A percentile compares a stretch with the other conserved stretches of the same genome.
phyloP scores from a whole-genome alignment of 768 basidiomycete species.

The Tylopilus subfusipes region DNA sequence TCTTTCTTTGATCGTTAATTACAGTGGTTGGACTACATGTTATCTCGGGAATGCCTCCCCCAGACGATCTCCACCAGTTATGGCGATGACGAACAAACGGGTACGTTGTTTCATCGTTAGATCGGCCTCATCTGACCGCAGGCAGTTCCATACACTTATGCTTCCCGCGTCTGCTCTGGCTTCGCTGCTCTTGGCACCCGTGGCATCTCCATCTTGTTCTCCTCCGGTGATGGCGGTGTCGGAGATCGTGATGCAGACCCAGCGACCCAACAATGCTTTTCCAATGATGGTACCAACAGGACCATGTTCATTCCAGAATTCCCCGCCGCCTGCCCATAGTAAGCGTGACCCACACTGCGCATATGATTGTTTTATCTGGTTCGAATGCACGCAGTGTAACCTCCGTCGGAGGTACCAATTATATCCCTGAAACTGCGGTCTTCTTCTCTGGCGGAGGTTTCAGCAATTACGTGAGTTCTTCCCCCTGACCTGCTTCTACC shows the following conservation, averaged over 20 bases:
- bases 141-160: slow-evolving; percentile 55
- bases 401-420: slow-evolving; percentile 61
- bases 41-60: slow-evolving; percentile 44
- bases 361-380: not conserved
- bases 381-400: slow-evolving; percentile 49
- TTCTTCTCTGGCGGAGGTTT: slow-evolving; percentile 73
- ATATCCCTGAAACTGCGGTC: slow-evolving; percentile 57
- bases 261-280: slow-evolving; percentile 49
- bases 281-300: slow-evolving; percentile 57
- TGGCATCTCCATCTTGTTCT: slow-evolving; percentile 61
- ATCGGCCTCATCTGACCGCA: not conserved
- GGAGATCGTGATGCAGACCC: slow-evolving; percentile 59
- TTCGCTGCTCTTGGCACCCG: slow-evolving; percentile 67
- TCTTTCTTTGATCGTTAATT: slow-evolving; percentile 3
- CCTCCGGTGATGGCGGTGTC: slow-evolving; percentile 72
- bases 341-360: slow-evolving; percentile 3
- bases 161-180: slow-evolving; percentile 51
- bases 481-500: not conserved
- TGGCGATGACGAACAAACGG: slow-evolving; percentile 68
- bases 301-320: slow-evolving; percentile 57
- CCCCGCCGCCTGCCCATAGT: slow-evolving; percentile 62
- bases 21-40: slow-evolving; percentile 62
- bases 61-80: slow-evolving; percentile 70
- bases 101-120: slow-evolving; percentile 27
- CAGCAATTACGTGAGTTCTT: slow-evolving; percentile 53